Evolutionary conservation across 2,329 filamentous ascomycete genomes (phyloP).

Genomic region (Balansia obtecta): DNA sequence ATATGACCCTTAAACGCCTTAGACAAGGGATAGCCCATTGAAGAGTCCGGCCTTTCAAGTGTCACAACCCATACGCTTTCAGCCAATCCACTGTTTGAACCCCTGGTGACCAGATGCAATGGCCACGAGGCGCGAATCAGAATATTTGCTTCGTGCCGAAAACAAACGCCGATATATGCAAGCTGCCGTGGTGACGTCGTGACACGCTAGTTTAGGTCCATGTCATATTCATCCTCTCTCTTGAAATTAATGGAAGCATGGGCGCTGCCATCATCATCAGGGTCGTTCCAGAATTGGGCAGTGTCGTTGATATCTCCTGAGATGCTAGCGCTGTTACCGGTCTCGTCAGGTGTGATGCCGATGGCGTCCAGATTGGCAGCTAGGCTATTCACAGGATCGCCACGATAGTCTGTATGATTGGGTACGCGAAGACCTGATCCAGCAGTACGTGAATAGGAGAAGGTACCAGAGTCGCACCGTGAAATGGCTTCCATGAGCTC

Average conservation of each 20-base stretch:
- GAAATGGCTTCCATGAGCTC: slow-evolving; percentile 80
- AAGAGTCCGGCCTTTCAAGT: background rate
- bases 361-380: slow-evolving; percentile 24
- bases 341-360: slow-evolving; percentile 27
- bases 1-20: slow-evolving; percentile 7
- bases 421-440: slow-evolving; percentile 84
- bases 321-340: slow-evolving; percentile 22
- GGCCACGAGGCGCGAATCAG: background rate
- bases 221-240: slow-evolving; percentile 86
- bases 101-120: slow-evolving; percentile 1
- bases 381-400: slow-evolving; percentile 52
- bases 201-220: slow-evolving; percentile 48
- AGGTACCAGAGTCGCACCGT: slow-evolving; percentile 64
- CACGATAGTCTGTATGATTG: slow-evolving; percentile 82
- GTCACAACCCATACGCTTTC: background rate
- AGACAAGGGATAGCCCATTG: background rate
- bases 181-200: slow-evolving; percentile 3
- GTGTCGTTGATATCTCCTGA: slow-evolving; percentile 35
- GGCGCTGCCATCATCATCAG: slow-evolving; percentile 60
- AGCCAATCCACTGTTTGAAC: background rate
- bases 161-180: slow-evolving; percentile 11
- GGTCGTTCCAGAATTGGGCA: slow-evolving; percentile 53
- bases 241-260: slow-evolving; percentile 64
- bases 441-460: slow-evolving; percentile 71
- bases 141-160: background rate